Evolutionary conservation across 1,139 yeast species (phyloP).

Genomic region (Suhomyces bribrorum): DNA sequence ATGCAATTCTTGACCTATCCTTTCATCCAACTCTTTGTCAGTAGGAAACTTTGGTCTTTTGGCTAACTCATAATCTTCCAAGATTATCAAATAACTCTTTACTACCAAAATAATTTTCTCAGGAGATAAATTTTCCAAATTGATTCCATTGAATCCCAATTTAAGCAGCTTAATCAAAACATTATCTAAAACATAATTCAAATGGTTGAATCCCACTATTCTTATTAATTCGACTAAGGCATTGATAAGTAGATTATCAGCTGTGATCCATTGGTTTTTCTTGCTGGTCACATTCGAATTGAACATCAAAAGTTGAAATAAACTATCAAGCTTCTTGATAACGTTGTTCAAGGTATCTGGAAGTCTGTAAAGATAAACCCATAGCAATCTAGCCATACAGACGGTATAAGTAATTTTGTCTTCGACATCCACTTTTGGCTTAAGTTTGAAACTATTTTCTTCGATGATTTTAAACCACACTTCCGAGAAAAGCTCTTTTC

Average conservation of each 20-base stretch:
- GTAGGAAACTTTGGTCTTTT: conserved; percentile 77
- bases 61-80: conserved; percentile 59
- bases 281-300: conserved; percentile 43
- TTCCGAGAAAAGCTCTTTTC: conserved; percentile 72
- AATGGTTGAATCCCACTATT: conserved; percentile 75
- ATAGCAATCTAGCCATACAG: conserved; percentile 70
- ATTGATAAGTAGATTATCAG: conserved; percentile 60
- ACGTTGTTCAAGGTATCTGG: conserved; percentile 89
- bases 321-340: conserved; percentile 52
- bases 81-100: conserved; percentile 66
- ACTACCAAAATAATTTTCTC: conserved; percentile 74
- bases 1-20: conserved; percentile 17
- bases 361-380: conserved; percentile 88
- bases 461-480: conserved; percentile 77
- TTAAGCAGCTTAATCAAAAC: conserved; percentile 65
- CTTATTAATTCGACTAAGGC: conserved; percentile 73
- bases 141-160: conserved; percentile 53
- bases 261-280: conserved; percentile 71
- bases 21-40: conserved; percentile 47
- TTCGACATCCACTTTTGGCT: conserved; percentile 46
- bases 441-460: conserved; percentile 37
- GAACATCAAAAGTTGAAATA: conserved; percentile 60
- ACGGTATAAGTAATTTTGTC: conserved; percentile 66
- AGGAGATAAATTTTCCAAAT: conserved; percentile 62
- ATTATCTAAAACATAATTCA: conserved; percentile 77